phyloP scores from a whole-genome alignment of 129 eudicot species.

The Solidago caesia region DNA sequence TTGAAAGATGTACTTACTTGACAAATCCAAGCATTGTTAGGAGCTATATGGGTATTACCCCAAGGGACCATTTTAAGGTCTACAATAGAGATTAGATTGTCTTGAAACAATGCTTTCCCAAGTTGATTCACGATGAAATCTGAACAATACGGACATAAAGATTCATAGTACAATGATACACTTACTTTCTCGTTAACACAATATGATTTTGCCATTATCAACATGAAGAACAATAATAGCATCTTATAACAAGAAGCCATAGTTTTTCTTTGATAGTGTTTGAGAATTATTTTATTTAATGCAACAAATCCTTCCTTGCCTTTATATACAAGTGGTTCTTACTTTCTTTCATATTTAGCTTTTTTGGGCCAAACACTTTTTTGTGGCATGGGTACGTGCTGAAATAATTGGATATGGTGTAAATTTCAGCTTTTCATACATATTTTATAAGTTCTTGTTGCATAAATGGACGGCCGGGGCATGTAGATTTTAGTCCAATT shows the following conservation, averaged over 20 bases:
- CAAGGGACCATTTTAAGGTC: conserved; percentile 79
- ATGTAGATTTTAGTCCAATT: no score
- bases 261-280: conserved; percentile 21
- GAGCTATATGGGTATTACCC: conserved; percentile 74
- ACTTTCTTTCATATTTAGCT: conserved; percentile 21
- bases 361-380: conserved; percentile 30
- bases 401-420: conserved; percentile 26
- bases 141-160: conserved; percentile 85
- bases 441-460: no score
- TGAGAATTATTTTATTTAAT: neutral
- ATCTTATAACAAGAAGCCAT: conserved; percentile 38
- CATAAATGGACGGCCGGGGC: no score
- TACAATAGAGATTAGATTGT: conserved; percentile 61
- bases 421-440: conserved; percentile 22
- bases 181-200: conserved; percentile 46
- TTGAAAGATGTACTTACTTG: conserved; percentile 51
- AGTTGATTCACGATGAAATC: conserved; percentile 74
- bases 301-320: conserved; percentile 16
- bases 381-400: neutral
- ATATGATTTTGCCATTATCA: conserved; percentile 24
- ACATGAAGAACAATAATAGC: conserved; percentile 31
- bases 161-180: conserved; percentile 73
- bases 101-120: conserved; percentile 49
- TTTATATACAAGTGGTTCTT: conserved; percentile 24
- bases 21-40: conserved; percentile 60